These are phyloP conservation scores for Rhodotorula sp. DNA, from an alignment of 1,284 basidiomycete genomes.

Conservation along the genomic window DNA sequence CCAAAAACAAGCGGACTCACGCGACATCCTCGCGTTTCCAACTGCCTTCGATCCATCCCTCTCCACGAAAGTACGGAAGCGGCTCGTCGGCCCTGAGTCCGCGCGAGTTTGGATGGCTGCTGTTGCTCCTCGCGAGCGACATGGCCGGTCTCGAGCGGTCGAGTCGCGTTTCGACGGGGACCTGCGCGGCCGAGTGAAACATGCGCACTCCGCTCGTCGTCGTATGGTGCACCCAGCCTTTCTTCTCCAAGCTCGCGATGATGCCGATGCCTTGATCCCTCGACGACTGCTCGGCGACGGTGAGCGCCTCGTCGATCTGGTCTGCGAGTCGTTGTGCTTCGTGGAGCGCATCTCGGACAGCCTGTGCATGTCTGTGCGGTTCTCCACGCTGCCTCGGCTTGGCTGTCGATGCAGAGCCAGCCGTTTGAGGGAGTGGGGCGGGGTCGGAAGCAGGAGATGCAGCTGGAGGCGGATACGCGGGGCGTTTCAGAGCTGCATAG, in stretches of 20 bases:
- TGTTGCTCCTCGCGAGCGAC: neutral
- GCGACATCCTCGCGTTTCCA: constrained; percentile 34
- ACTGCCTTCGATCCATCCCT: constrained; percentile 33
- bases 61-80: constrained; percentile 34
- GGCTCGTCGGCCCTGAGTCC: constrained; percentile 30
- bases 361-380: constrained; percentile 2
- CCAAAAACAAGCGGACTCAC: neutral
- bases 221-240: constrained; percentile 24
- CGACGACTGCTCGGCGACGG: neutral
- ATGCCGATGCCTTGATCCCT: constrained; percentile 19
- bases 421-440: neutral
- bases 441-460: neutral
- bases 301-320: constrained; percentile 11
- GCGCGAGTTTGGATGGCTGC: neutral
- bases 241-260: constrained; percentile 17
- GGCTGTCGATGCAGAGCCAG: neutral
- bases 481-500: neutral
- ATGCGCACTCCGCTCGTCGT: constrained; percentile 28
- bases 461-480: neutral
- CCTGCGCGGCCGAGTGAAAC: constrained; percentile 15
- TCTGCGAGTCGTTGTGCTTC: constrained; percentile 7
- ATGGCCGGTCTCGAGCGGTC: neutral
- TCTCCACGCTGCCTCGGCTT: neutral
- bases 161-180: neutral
- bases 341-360: constrained; percentile 16